Base-by-base conservation (phyloP, 2,329 filamentous ascomycete species). In the Fusarium proliferatum region DNA sequence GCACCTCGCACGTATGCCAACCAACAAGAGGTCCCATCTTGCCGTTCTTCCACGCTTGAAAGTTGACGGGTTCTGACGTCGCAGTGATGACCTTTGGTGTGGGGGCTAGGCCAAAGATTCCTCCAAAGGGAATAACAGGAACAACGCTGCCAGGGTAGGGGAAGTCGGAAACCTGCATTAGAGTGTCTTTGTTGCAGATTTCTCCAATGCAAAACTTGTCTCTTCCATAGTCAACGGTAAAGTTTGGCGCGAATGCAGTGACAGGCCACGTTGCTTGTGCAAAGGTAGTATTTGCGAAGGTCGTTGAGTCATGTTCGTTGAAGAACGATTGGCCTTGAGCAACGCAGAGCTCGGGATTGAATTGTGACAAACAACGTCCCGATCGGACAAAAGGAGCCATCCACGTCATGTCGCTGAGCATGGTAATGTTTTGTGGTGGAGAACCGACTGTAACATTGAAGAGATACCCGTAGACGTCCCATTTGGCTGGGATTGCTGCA, bases 381-480 rank as follows among this genome's bases (percentile, higher is more conserved):
- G 60, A 62, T 48, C 60, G 60, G 17, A 62, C 60, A 39, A 62
- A 62, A 26, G 30, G 34, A 21, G 60, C 60, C 60, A 46, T 57
- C 60, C 60, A 62, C 4, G 33, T 57, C 60, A 62, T 62, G 34
- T 62, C 60, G 21, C 60, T 39, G 1, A 62, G 60, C 60, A 62
- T 62, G 16, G 41, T 46, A 8, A 62, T 34, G 6, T 39, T 39
- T n/a, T 62, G 60, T 2, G 60, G 60, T 34, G 60, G 60, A 17
- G 41, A 26, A n/a, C 60, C 51, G 12, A 62, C 34, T 8, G 51
- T 62, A 16, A 39, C 41, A 28, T 62, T 28, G 60, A 62, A 62
- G 16, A 62, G 51, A 26, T 57, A 57, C 7, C 60, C 60, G 5
- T 62, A 62, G 9, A 39, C 12, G 17, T 46, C 26, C 60, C 60